Base-by-base conservation (phyloP, 2,329 filamentous ascomycete species). In the Pseudopyrenochaeta lycopersici region DNA sequence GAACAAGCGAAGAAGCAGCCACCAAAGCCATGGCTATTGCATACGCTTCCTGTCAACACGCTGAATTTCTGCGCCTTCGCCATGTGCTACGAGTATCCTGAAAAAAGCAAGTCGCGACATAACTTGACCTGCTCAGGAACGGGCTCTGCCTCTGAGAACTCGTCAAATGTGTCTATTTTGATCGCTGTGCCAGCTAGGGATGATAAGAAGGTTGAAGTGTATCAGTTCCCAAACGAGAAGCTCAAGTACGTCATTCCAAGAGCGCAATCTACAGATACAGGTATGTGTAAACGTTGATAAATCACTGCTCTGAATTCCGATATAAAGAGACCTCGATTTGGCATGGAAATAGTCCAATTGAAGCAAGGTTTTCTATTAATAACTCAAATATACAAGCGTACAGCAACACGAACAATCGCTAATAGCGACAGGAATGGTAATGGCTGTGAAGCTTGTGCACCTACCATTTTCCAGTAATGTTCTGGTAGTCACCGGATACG, bases 41-140 rank as follows among this genome's bases (percentile, higher is more conserved):
- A 97, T 75, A 84, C 90, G 3, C 79, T 99, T 4, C 82, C 90
- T 4, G 92, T 98, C 38, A 97, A 97, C 70, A 92, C 94, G 1
- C 85, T 98, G 78, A 99, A 98, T 71, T 99, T 98, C 73, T 99
- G 95, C 72, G 84, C 90, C 1, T 97, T 97, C 73, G 83, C 89
- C 2, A 82, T 84, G 56, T 88, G 88, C 52, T 46, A 61, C 44
- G 50, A 56, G 14, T 20, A 51, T 23, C 10, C 18, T 12, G 23
- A 4, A 27, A 27, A 36, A 10, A 17, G 27, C 6, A 9, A 29
- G n/a, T 18, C 36, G 38, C 38, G 17, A 4, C 15, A 15, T 6
- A 52, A 47, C n/a, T 70, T 27, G 11, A 17, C 12, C 33, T 23
- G 11, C 30, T 17, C 18, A 20, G 4, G 48, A 14, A 41, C 39